Evolutionary conservation across 1,284 basidiomycete genomes (phyloP), one percentile per base, ranked within the genome.

Genomic region (Microbotryum scabiosae): DNA sequence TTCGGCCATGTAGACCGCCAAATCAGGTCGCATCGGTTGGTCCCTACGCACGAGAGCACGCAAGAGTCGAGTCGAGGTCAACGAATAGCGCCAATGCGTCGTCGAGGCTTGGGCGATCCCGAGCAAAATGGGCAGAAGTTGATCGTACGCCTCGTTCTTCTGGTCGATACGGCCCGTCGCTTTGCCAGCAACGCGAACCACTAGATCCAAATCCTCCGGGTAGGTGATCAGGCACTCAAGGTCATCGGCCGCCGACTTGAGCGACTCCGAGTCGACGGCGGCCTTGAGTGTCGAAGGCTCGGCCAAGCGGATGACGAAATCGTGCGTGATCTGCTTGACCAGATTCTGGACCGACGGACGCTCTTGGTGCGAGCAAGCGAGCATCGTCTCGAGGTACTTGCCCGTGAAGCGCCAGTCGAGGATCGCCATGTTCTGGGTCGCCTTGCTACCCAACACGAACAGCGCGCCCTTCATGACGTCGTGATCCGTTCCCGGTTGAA

Each of bases 401-500:
- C 79, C 79, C 64, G 85, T 82, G 68, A 84, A 83, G n/a, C 78
- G 78, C 63, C 84, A 82, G 76, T 94, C 89, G 81, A 71, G 69
- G 62, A 76, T 70, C 47, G 72, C 74, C 43, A 73, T 65, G 59
- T 75, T 73, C 49, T 69, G 67, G 6, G 82, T 85, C 49, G 82
- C 82, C 76, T 90, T 91, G 72, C 85, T 84, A 73, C 84, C 85
- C 10, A 98, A 78, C 26, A 93, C 81, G 73, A 96, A 93, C 23
- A 98, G 78, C 8, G 93, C 93, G 14, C 90, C 90, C 77, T 98
- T 98, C 85, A 96, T 96, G 54, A 87, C 82, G 76, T 97, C 94
- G 25, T 92, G 89, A 70, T 91, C 88, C 62, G 81, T 85, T 6
- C 87, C 89, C 70, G 85, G 65, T 66, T 78, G 79, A 51, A 94